Evolutionary conservation across 192 early-diverging fungal genomes (phyloP), one percentile per base, ranked within the genome.

Genomic region (Entomortierella beljakovae): DNA sequence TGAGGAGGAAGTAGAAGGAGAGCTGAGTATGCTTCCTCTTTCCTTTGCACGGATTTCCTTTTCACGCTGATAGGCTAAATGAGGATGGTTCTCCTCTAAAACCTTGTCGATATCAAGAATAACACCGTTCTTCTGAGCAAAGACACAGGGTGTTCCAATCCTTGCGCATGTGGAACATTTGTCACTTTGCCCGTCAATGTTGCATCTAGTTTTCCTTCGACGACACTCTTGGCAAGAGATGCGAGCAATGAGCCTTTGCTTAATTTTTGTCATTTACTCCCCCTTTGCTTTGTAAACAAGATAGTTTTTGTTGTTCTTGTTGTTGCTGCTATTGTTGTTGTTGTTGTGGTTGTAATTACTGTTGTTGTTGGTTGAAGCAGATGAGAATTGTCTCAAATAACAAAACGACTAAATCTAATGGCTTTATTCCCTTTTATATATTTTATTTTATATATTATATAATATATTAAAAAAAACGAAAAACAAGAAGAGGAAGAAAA

Each of bases 201-300:
- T 74, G 57, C 71, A 74, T 10, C 71, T 55, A 29, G 71, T 74
- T 51, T 74, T 74, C n/a, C 71, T 48, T 3, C 71, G 57, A 13
- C 71, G 71, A 46, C 71, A 74, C 29, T 74, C 71, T 26, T 74
- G 71, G 32, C 71, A 74, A n/a, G 71, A 74, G 57, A 74, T 74
- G 71, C 71, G 71, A 0, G 71, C 71, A 58, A 74, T 74, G 54
- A 74, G 71, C 37, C 71, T 65, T 16, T 62, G 71, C 31, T 74
- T 74, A 63, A 74, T 74, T 63, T 74, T 74, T 65, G 71, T 74
- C 71, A 74, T 74, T 38, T 28, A 11, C 26, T n/a, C n/a, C n/a
- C n/a, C n/a, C n/a, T n/a, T n/a, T n/a, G n/a, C n/a, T n/a, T n/a
- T n/a, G n/a, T n/a, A n/a, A n/a, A n/a, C n/a, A n/a, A n/a, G n/a